Conservation (phyloP, 352 stramenopile genomes). For the Hyaloperonospora arabidopsidis region DNA sequence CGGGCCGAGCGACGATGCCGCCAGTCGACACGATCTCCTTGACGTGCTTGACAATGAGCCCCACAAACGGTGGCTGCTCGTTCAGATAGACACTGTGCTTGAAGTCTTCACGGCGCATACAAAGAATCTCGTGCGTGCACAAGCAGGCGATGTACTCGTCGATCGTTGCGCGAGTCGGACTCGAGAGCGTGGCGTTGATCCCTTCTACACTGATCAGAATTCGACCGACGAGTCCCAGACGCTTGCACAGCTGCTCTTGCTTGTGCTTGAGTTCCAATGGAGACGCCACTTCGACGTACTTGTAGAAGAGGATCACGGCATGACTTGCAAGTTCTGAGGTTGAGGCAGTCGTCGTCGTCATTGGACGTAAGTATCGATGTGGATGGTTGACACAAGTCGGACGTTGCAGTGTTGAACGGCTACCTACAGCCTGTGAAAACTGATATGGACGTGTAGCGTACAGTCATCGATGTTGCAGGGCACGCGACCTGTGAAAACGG, state of each 20-base stretch:
- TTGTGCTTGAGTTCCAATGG: constrained; percentile 35
- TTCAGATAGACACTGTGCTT: constrained; percentile 53
- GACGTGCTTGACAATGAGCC: constrained; percentile 65
- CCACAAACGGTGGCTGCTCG: constrained; percentile 40
- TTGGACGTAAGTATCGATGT: neutral
- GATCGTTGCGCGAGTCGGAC: constrained; percentile 30
- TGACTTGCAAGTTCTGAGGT: constrained; percentile 17
- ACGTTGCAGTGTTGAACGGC: constrained; percentile 8
- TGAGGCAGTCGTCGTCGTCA: neutral
- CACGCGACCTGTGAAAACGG: no score
- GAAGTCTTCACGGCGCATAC: constrained; percentile 61
- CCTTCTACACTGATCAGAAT: constrained; percentile 76
- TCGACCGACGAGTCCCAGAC: constrained; percentile 53
- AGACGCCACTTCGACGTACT: constrained; percentile 47
- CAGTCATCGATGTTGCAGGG: no score
- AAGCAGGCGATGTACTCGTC: constrained; percentile 64
- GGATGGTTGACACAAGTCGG: constrained; percentile 8
- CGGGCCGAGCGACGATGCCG: constrained; percentile 37
- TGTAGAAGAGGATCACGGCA: constrained; percentile 73
- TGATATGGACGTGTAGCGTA: neutral
- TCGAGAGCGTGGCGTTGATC: constrained; percentile 77
- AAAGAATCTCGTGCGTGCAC: constrained; percentile 39
- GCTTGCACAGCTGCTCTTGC: constrained; percentile 45
- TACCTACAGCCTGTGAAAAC: constrained; percentile 1
- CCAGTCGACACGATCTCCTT: constrained; percentile 74